Evolutionary conservation across 352 stramenopile species (phyloP), one percentile per base, ranked within the genome.

Genomic region (Phytophthora pseudosyringae): DNA sequence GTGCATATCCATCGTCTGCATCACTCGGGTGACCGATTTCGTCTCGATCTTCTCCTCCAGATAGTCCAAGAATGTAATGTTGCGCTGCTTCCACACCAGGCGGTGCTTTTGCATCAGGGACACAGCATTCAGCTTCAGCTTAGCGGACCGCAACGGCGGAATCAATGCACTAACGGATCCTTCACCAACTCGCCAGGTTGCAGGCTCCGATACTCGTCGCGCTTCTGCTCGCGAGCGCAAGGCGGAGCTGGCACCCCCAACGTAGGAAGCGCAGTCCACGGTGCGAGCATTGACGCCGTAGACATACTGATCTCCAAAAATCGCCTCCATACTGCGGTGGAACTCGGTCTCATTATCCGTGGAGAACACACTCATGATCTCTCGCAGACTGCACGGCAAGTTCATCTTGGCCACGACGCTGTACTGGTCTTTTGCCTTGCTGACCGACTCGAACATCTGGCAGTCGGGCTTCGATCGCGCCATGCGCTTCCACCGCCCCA

Each of bases 251-350:
- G 26, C 31, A 25, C 41, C 57, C 26, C 18, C 57, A 59, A 29
- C 21, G 26, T 45, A 52, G 12, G 61, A 38, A 5, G 41, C 43
- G 49, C 73, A 85, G 21, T 87, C 78, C 18, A 83, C 59, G 0
- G 54, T 67, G 10, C 71, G 73, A 15, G 82, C 52, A 56, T 83
- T 80, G 11, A 83, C 50, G 0, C 82, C 82, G 29, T 81, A 85
- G 41, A 89, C 73, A 44, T 91, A 91, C 51, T 79, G 67, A 28
- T 82, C 74, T 10, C 80, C 82, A 56, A 89, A 91, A 52, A 91
- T 47, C 31, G 78, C 80, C 31, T 73, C 71, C 82, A 91, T 91
- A 54, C 73, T 80, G 47, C 75, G 76, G 52, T 91, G 82, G 36
- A 89, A 89, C 52, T 88, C 76, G 13, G 59, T 31, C 5, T 50